Conservation (phyloP, 2,329 filamentous ascomycete genomes). For the Aspergillus fumigatus region DNA sequence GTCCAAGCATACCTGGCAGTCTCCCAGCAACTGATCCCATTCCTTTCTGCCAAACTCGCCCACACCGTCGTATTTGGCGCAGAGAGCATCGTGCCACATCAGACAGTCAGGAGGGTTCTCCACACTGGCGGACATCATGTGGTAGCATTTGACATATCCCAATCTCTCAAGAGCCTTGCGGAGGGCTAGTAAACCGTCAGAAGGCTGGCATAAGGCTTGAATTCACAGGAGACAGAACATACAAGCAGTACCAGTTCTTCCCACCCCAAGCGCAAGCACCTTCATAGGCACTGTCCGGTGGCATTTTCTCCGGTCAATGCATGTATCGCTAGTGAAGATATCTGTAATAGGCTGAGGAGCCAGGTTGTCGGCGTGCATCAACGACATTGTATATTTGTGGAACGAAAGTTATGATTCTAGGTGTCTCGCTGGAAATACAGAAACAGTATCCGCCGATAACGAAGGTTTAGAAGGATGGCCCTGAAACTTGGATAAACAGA, state of each 20-base stretch:
- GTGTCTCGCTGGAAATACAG: conserved; percentile 2
- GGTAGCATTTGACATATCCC: conserved; percentile 65
- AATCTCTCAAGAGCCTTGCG: conserved; percentile 62
- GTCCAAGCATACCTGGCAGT: conserved; percentile 45
- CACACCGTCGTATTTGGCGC: conserved; percentile 58
- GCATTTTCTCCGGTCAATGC: conserved; percentile 63
- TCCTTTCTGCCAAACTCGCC: conserved; percentile 62
- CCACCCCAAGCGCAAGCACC: conserved; percentile 65
- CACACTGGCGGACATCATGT: conserved; percentile 67
- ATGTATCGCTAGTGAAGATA: conserved; percentile 59
- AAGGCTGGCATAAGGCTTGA: not conserved
- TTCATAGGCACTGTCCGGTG: conserved; percentile 66
- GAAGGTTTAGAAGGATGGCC: not conserved
- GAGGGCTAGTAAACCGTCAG: conserved; percentile 46
- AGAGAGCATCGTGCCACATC: conserved; percentile 66
- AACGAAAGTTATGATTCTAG: not conserved
- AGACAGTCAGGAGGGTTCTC: conserved; percentile 64
- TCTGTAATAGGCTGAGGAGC: conserved; percentile 40
- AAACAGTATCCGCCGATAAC: not conserved
- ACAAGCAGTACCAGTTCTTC: conserved; percentile 68
- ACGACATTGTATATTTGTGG: conserved; percentile 24
- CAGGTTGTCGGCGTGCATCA: conserved; percentile 34
- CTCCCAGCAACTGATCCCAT: conserved; percentile 64
- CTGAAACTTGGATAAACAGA: not conserved
- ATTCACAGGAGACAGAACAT: conserved; percentile 26